Base-by-base conservation (phyloP, 1,139 yeast species). In the Zygosaccharomyces pseudobailii region DNA sequence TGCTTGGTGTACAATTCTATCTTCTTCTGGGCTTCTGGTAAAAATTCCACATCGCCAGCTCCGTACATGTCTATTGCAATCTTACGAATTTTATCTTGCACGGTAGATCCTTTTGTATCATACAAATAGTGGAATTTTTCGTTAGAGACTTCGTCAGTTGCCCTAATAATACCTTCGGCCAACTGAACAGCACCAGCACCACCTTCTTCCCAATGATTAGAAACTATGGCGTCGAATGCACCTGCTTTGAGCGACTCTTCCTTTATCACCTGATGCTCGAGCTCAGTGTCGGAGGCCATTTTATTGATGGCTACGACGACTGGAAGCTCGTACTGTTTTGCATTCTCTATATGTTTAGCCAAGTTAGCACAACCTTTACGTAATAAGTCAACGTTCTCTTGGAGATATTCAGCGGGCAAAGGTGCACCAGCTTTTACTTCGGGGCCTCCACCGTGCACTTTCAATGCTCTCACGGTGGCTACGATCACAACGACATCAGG, bases 201-300 rank as follows among this genome's bases (percentile, higher is more conserved):
- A 73, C 98, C 98, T 72, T 87, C 87, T 71, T 87, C 97, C 97
- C 97, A 92, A 71, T 92, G 98, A 76, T 87, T 87, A 36, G 96
- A 85, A 35, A 87, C 90, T 62, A 92, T 85, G 27, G 97, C 97
- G 65, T 87, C 97, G 51, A 73, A 72, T 36, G 98, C 98, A 63
- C 98, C 98, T n/a, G 96, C 96, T 68, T 80, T 81, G 59, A 89
- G 65, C 10, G 97, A 82, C 59, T 84, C 94, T 67, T 85, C 84
- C 61, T 80, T 85, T 62, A 92, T 89, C 41, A 86, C 81, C 54
- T 82, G 86, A 65, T 87, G 92, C 71, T 92, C 98, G 48, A 77
- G 80, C 49, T 76, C 85, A 49, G 95, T 74, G 69, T 92, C 98
- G 28, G 89, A 78, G 45, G 86, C 82, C 83, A 92, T 87, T 70